phyloP scores from a whole-genome alignment of 2,329 filamentous ascomycete genomes.

The Periconia digitata region DNA sequence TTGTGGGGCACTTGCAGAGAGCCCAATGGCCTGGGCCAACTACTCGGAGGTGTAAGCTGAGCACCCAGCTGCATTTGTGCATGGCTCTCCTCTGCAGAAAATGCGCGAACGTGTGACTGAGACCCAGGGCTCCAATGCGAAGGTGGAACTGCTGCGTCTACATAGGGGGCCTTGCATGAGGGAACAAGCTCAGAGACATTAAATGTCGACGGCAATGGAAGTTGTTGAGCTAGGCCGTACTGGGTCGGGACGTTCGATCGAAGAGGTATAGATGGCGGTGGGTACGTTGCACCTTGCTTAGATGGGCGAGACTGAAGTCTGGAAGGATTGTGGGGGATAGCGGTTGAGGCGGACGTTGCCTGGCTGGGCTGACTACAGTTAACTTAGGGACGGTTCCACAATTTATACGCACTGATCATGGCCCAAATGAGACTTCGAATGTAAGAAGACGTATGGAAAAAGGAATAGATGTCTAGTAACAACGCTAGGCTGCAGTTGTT shows the following conservation, averaged over 20 bases:
- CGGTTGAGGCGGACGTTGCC: neutral
- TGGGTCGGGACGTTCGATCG: constrained; percentile 1
- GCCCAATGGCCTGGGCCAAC: neutral
- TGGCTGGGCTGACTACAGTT: constrained; percentile 2
- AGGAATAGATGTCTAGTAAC: neutral
- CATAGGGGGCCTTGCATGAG: neutral
- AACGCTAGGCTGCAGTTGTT: neutral
- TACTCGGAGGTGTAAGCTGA: neutral
- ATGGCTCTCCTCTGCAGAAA: neutral
- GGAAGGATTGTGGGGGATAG: neutral
- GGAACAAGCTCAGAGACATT: neutral
- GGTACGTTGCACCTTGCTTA: neutral
- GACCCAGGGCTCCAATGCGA: neutral
- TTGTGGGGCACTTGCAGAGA: neutral
- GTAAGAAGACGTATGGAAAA: neutral
- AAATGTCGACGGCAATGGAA: neutral
- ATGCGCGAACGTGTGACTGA: neutral
- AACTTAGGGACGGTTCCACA: constrained; percentile 3
- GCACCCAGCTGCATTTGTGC: neutral
- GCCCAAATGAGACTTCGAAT: neutral
- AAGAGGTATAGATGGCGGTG: neutral
- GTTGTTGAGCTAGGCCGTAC: neutral
- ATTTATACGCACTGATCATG: neutral
- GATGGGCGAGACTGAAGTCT: constrained; percentile 1
- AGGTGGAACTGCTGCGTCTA: neutral